These are phyloP conservation scores for Leptographium flavum DNA, from an alignment of 2,329 filamentous ascomycete genomes.

Conservation along the genomic window DNA sequence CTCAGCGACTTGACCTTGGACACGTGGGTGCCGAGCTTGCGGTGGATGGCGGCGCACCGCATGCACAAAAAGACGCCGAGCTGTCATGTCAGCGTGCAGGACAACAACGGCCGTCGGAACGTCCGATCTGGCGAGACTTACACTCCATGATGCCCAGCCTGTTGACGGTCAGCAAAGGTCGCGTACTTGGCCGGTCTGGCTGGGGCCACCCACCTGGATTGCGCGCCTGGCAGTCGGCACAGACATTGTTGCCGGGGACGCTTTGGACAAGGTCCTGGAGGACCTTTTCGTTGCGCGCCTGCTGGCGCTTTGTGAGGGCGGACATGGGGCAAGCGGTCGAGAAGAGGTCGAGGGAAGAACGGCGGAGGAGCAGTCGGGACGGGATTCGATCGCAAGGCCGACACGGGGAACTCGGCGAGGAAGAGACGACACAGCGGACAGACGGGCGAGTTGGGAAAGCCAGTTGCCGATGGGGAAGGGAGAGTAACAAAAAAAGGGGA, in stretches of 20 bases:
- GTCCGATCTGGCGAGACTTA: constrained; percentile 32
- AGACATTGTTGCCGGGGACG: constrained; percentile 77
- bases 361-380: background rate
- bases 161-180: constrained; percentile 9
- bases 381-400: background rate
- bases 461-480: no score
- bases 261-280: constrained; percentile 79
- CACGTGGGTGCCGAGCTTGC: constrained; percentile 92
- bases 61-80: constrained; percentile 94
- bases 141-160: constrained; percentile 97
- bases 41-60: constrained; percentile 89
- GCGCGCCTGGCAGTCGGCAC: constrained; percentile 80
- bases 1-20: constrained; percentile 97
- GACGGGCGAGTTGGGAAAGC: background rate
- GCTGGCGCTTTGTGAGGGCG: constrained; percentile 83
- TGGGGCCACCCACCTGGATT: constrained; percentile 64
- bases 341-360: background rate
- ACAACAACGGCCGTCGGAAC: no score
- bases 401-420: background rate
- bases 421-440: background rate
- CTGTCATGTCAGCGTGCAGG: constrained; percentile 26
- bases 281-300: constrained; percentile 87
- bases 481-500: background rate
- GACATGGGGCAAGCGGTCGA: constrained; percentile 22
- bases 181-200: constrained; percentile 1